These are phyloP conservation scores for Wickerhamomyces chambardii DNA, from an alignment of 805 yeast genomes.

Conservation along the genomic window DNA sequence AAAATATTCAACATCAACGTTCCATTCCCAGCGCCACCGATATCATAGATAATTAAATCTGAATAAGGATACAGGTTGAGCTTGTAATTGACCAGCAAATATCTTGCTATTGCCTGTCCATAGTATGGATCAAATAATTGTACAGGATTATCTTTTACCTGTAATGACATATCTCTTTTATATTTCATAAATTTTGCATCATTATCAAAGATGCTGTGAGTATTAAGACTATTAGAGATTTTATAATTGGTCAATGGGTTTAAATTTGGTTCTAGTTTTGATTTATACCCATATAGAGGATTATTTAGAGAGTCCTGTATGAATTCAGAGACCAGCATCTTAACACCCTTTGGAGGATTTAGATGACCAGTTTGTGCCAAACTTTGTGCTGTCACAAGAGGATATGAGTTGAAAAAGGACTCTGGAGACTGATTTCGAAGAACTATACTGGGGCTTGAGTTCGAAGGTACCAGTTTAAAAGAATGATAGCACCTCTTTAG, in stretches of 20 bases:
- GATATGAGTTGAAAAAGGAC: constrained; percentile 13
- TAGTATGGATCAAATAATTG: constrained; percentile 79
- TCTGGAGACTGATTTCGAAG: constrained; percentile 1
- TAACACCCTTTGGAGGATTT: constrained; percentile 48
- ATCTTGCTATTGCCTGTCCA: constrained; percentile 81
- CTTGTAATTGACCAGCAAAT: constrained; percentile 63
- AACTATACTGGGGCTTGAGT: not conserved
- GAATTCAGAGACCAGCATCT: constrained; percentile 72
- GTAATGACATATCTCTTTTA: constrained; percentile 22
- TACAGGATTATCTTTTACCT: constrained; percentile 87
- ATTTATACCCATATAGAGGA: constrained; percentile 73
- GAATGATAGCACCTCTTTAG: not conserved
- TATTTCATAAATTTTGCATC: not conserved
- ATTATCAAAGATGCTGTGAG: not conserved
- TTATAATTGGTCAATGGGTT: no score
- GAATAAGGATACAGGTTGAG: constrained; percentile 58
- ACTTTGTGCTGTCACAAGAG: constrained; percentile 7
- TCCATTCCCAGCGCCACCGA: constrained; percentile 82
- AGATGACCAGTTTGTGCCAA: constrained; percentile 19
- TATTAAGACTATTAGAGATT: no score
- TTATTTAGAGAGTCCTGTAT: constrained; percentile 82
- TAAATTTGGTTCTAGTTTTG: no score
- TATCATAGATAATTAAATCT: constrained; percentile 72
- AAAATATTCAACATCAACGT: constrained; percentile 72
- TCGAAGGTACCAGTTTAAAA: not conserved